Percentiles rank a stretch among this genome's conserved stretches.
Evolutionary conservation across 257 asterid genomes (phyloP).

Genomic region (Solanum gandarillasii): DNA sequence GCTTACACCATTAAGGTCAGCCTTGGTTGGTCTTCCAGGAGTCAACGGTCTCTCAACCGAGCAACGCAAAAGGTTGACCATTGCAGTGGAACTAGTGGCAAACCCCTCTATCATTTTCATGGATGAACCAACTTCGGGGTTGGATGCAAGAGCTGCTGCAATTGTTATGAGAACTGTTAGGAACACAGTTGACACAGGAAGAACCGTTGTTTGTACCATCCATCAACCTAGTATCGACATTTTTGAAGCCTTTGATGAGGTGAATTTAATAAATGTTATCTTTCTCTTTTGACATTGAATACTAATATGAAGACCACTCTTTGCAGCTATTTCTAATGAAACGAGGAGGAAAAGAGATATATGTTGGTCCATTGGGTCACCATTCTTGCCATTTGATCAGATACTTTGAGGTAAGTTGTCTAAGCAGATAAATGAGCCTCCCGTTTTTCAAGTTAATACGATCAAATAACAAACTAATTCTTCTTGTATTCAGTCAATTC

Average conservation of each 20-base stretch:
- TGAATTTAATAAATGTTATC: not conserved
- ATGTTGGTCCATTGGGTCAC: not conserved
- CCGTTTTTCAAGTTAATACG: not conserved
- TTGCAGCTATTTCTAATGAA: not conserved
- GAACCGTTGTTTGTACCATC: not conserved
- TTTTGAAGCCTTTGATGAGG: slow-evolving; percentile 1
- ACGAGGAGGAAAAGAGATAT: not conserved
- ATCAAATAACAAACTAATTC: not conserved
- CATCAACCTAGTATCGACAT: not conserved
- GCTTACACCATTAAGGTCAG: not conserved
- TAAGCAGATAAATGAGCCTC: not conserved
- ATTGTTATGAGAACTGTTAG: slow-evolving; percentile 1
- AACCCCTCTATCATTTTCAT: not conserved
- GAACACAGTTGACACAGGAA: not conserved
- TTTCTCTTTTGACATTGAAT: not conserved
- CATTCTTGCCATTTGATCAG: not conserved
- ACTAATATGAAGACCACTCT: not conserved
- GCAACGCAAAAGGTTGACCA: not conserved
- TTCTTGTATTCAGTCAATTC: not conserved
- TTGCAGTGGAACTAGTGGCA: not conserved
- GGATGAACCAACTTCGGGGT: not conserved
- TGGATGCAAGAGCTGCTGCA: not conserved
- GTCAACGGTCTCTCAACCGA: not conserved
- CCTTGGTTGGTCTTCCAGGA: not conserved
- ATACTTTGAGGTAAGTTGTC: not conserved